These are phyloP conservation scores for Cyberlindnera japonica DNA, from an alignment of 805 yeast species.

Conservation along the genomic window DNA sequence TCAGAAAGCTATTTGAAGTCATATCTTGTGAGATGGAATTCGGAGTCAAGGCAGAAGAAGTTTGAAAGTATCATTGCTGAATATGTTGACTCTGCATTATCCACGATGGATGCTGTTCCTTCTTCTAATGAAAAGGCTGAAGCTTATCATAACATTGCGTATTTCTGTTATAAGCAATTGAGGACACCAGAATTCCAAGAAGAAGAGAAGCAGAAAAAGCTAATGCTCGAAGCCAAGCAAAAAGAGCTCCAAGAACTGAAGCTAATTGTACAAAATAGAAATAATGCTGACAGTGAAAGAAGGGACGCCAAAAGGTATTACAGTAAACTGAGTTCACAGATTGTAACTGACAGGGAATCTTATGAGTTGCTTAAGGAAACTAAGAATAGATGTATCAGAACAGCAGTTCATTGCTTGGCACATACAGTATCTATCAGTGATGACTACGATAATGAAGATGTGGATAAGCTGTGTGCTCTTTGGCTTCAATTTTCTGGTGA, in stretches of 20 bases:
- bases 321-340: slow-evolving; percentile 44
- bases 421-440: slow-evolving; percentile 46
- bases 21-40: slow-evolving; percentile 61
- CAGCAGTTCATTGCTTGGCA: slow-evolving; percentile 59
- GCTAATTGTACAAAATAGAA: slow-evolving; percentile 37
- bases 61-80: slow-evolving; percentile 52
- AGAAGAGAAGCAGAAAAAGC: slow-evolving; percentile 39
- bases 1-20: slow-evolving; percentile 32
- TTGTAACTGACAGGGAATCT: slow-evolving; percentile 46
- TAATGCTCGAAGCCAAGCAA: slow-evolving; percentile 38
- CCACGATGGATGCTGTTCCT: slow-evolving; percentile 13
- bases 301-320: slow-evolving; percentile 51
- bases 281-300: slow-evolving; percentile 43
- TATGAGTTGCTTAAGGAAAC: slow-evolving; percentile 36
- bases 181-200: slow-evolving; percentile 42
- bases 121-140: slow-evolving; percentile 34
- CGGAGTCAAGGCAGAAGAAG: slow-evolving; percentile 65
- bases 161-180: slow-evolving; percentile 67
- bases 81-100: slow-evolving; percentile 44
- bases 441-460: slow-evolving; percentile 46
- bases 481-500: slow-evolving; percentile 67
- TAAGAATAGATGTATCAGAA: slow-evolving; percentile 41
- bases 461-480: slow-evolving; percentile 75
- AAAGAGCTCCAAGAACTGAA: slow-evolving; percentile 49
- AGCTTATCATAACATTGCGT: slow-evolving; percentile 59